Evolutionary conservation across 2,329 filamentous ascomycete species (phyloP).

Genomic region (Botrytis medusae): DNA sequence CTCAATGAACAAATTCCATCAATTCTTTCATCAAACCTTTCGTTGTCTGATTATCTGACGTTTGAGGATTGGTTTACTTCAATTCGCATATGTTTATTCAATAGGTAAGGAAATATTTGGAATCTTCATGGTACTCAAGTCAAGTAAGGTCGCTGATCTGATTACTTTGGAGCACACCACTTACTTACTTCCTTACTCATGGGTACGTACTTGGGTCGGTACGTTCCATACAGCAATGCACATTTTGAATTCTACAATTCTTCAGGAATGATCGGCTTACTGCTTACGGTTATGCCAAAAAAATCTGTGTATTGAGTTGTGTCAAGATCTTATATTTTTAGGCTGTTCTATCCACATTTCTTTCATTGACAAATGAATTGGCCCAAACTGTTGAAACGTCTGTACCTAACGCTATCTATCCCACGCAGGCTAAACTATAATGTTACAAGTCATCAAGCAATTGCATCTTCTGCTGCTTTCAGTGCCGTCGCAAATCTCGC

Average conservation of each 20-base stretch:
- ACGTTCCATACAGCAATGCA: not conserved
- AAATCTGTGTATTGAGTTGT: not conserved
- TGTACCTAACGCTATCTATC: not conserved
- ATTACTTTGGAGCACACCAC: not conserved
- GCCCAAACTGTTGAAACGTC: not conserved
- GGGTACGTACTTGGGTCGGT: not conserved
- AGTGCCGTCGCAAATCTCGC: conserved; percentile 68
- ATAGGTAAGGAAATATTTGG: not conserved
- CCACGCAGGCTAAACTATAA: not conserved
- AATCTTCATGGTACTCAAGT: not conserved
- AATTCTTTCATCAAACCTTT: not conserved
- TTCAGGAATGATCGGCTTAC: not conserved
- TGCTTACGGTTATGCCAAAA: not conserved
- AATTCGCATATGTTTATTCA: not conserved
- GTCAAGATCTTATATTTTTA: not conserved
- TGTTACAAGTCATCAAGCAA: conserved; percentile 20
- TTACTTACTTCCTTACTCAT: not conserved
- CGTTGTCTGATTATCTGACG: not conserved
- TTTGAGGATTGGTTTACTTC: not conserved
- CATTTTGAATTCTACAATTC: not conserved
- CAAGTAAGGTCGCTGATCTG: not conserved
- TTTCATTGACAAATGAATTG: not conserved
- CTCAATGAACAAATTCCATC: not conserved
- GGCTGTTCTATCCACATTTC: not conserved
- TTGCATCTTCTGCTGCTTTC: conserved; percentile 48